These are phyloP conservation scores for Myxozyma geophila DNA, from an alignment of 805 yeast species.

Conservation along the genomic window DNA sequence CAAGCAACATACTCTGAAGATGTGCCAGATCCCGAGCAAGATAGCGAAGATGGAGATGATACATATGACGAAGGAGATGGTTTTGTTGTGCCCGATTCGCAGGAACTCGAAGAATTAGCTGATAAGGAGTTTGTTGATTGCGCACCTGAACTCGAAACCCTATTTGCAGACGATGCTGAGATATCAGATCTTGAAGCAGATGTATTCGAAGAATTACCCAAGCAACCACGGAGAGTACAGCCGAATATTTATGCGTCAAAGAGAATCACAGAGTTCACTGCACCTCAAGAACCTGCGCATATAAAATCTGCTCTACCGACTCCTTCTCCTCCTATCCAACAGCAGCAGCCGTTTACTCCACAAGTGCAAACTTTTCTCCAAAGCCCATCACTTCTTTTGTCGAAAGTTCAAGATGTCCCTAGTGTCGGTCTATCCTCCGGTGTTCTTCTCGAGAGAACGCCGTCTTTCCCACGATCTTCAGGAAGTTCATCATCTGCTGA, in stretches of 20 bases:
- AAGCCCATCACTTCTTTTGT: neutral
- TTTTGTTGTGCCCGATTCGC: constrained; percentile 11
- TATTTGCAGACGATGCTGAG: constrained; percentile 5
- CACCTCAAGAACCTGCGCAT: neutral
- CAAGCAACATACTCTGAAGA: constrained; percentile 3
- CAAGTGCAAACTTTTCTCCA: neutral
- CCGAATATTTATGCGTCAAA: constrained; percentile 4
- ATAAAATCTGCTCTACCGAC: neutral
- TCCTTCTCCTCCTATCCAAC: neutral
- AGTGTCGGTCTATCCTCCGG: neutral
- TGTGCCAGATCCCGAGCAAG: constrained; percentile 15
- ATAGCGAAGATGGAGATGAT: constrained; percentile 12
- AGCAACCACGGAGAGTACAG: neutral
- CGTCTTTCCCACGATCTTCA: constrained; percentile 1
- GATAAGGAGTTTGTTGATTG: neutral
- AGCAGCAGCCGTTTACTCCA: neutral
- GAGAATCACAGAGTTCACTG: constrained; percentile 2
- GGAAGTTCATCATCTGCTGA: neutral
- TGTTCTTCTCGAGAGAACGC: neutral
- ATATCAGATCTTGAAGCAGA: neutral
- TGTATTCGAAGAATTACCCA: neutral
- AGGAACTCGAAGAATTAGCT: neutral
- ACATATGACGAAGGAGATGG: constrained; percentile 14
- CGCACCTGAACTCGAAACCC: neutral
- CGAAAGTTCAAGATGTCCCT: neutral